phyloP scores from a whole-genome alignment of 192 early-diverging fungal species.

The Coemansia asiatica region DNA sequence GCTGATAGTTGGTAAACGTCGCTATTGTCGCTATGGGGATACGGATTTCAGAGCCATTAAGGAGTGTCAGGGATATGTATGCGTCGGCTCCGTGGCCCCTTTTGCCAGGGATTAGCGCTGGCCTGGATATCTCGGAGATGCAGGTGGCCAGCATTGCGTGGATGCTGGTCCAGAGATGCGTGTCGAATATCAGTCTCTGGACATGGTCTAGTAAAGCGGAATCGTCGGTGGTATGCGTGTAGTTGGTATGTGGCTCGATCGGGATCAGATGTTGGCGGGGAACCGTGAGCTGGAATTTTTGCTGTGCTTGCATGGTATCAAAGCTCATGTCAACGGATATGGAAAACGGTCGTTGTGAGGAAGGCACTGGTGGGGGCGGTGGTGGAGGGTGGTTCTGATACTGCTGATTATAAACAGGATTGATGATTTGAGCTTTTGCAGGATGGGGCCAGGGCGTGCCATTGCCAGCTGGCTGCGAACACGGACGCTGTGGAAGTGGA shows the following conservation, averaged over 20 bases:
- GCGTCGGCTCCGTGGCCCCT: conserved; percentile 8
- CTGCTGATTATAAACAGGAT: no score
- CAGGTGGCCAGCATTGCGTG: not conserved
- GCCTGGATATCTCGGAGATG: not conserved
- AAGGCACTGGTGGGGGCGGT: conserved; percentile 1
- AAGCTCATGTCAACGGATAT: not conserved
- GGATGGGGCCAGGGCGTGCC: not conserved
- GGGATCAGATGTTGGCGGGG: not conserved
- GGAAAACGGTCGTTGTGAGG: conserved; percentile 6
- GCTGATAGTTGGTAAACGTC: not conserved
- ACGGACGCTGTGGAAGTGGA: not conserved
- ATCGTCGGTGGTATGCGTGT: not conserved
- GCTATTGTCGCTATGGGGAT: not conserved
- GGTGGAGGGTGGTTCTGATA: no score
- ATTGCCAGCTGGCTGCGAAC: not conserved
- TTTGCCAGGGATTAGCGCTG: not conserved
- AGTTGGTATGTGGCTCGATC: not conserved
- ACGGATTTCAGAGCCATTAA: not conserved
- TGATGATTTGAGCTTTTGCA: not conserved
- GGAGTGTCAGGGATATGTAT: not conserved
- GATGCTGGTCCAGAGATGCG: conserved; percentile 1
- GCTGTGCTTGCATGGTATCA: not conserved
- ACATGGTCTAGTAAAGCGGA: not conserved
- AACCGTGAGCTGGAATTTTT: not conserved
- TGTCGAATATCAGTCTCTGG: not conserved